These are phyloP conservation scores for Alternaria solani DNA, from an alignment of 2,329 filamentous ascomycete species.

Conservation along the genomic window DNA sequence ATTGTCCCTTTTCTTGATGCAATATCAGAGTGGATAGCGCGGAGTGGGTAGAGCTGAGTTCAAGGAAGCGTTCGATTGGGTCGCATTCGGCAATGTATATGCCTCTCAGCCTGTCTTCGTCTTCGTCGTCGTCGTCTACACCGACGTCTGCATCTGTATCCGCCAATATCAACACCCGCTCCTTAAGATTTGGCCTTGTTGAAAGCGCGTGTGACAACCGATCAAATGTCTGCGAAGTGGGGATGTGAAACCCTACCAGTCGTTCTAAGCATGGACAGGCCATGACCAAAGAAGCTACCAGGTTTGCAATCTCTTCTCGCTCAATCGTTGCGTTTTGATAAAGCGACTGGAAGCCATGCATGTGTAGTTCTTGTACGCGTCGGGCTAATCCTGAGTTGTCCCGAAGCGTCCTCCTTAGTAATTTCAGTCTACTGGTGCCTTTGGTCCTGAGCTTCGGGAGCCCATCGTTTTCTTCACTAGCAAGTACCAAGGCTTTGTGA, in stretches of 20 bases:
- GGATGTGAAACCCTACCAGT: slow-evolving; percentile 62
- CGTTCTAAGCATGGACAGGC: slow-evolving; percentile 65
- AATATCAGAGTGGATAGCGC: slow-evolving; percentile 63
- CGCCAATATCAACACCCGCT: slow-evolving; percentile 64
- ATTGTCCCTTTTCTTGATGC: slow-evolving; percentile 43
- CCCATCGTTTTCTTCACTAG: slow-evolving; percentile 50
- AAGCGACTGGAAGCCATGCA: slow-evolving; percentile 58
- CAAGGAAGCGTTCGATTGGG: slow-evolving; percentile 61
- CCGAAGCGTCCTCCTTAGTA: slow-evolving; percentile 63
- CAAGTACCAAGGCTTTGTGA: slow-evolving; percentile 58
- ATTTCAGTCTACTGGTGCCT: slow-evolving; percentile 60
- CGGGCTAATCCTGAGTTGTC: slow-evolving; percentile 60
- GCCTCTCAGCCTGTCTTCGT: slow-evolving; percentile 38
- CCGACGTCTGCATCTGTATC: slow-evolving; percentile 29
- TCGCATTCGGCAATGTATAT: slow-evolving; percentile 55
- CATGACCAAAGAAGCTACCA: slow-evolving; percentile 66
- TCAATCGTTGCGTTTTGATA: slow-evolving; percentile 51
- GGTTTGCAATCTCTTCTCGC: slow-evolving; percentile 60
- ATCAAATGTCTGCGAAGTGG: slow-evolving; percentile 63
- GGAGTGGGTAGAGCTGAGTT: slow-evolving; percentile 62
- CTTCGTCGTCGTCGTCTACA: slow-evolving; percentile 47
- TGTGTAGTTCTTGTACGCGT: slow-evolving; percentile 62
- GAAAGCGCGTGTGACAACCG: slow-evolving; percentile 64
- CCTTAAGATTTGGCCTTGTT: slow-evolving; percentile 61
- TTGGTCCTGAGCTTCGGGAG: slow-evolving; percentile 55